A percentile compares a stretch with the other conserved stretches of the same genome.
Conservation (phyloP, 2,329 filamentous ascomycete genomes). For the Aschersonia sp. region DNA sequence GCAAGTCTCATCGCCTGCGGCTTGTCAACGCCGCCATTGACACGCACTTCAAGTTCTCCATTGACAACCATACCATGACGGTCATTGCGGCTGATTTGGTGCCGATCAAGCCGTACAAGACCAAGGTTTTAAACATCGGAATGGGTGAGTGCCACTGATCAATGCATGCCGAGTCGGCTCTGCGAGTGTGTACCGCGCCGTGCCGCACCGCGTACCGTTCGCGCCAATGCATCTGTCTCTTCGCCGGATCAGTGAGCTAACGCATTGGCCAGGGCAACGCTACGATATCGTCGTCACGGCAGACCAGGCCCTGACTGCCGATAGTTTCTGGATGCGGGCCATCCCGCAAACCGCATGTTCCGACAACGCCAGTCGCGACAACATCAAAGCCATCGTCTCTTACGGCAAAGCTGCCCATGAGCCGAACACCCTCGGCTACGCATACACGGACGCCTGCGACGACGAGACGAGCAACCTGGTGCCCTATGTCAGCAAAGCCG, state of each 20-base stretch:
- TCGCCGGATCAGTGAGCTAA: background rate
- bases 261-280: constrained; percentile 13
- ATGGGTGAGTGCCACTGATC: constrained; percentile 12
- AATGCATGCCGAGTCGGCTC: too few relatives aligned
- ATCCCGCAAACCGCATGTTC: constrained; percentile 21
- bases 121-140: constrained; percentile 32
- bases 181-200: too few relatives aligned
- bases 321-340: constrained; percentile 32
- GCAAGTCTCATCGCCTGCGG: constrained; percentile 29
- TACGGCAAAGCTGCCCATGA: constrained; percentile 16
- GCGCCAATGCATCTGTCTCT: background rate
- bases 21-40: constrained; percentile 32
- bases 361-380: constrained; percentile 20
- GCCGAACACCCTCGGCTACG: background rate
- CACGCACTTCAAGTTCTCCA: constrained; percentile 30
- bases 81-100: constrained; percentile 47
- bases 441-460: background rate
- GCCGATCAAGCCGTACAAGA: constrained; percentile 38
- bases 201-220: too few relatives aligned
- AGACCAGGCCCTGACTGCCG: constrained; percentile 12
- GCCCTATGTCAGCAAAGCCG: background rate
- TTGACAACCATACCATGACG: constrained; percentile 40
- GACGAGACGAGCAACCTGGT: background rate
- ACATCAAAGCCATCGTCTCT: constrained; percentile 34
- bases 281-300: constrained; percentile 32